Percentiles rank a stretch among this genome's conserved stretches.
Conservation (phyloP, 495 filamentous ascomycete genomes). For the Cercophora newfieldiana region DNA sequence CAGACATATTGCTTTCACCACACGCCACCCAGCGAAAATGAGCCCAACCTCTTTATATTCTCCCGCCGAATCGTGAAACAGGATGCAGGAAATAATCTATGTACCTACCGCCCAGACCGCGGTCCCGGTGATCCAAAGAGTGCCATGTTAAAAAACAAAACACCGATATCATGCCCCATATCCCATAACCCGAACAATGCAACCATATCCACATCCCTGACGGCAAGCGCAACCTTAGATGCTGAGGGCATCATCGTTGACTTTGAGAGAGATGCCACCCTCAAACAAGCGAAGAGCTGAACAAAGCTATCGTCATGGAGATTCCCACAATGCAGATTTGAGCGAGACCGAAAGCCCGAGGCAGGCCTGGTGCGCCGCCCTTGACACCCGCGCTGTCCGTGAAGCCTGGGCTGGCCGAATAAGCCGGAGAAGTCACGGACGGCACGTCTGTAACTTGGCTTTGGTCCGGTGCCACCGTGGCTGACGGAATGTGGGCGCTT, state of each 20-base stretch:
- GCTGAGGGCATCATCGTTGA: constrained; percentile 4
- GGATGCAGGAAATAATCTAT: background rate
- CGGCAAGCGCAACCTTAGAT: constrained; percentile 8
- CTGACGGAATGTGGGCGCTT: constrained; percentile 52
- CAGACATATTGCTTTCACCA: too few relatives aligned
- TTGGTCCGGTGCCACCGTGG: constrained; percentile 48
- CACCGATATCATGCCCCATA: background rate
- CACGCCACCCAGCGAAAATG: too few relatives aligned
- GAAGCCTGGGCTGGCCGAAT: constrained; percentile 43
- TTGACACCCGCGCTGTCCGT: constrained; percentile 24
- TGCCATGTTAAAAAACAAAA: constrained; percentile 1
- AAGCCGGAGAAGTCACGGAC: constrained; percentile 35
- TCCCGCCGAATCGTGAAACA: too few relatives aligned
- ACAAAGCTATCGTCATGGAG: constrained; percentile 31
- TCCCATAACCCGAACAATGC: background rate
- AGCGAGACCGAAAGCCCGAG: constrained; percentile 35
- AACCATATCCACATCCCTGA: constrained; percentile 3
- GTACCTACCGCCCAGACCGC: background rate
- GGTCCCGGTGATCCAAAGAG: background rate
- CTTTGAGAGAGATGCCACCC: background rate
- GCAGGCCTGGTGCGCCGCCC: constrained; percentile 33
- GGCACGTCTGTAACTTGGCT: constrained; percentile 33
- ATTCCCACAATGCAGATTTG: constrained; percentile 37
- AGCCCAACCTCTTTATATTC: too few relatives aligned
- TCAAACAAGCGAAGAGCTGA: background rate